Conservation (phyloP, 257 asterid species). For the Jacaranda mimosifolia region DNA sequence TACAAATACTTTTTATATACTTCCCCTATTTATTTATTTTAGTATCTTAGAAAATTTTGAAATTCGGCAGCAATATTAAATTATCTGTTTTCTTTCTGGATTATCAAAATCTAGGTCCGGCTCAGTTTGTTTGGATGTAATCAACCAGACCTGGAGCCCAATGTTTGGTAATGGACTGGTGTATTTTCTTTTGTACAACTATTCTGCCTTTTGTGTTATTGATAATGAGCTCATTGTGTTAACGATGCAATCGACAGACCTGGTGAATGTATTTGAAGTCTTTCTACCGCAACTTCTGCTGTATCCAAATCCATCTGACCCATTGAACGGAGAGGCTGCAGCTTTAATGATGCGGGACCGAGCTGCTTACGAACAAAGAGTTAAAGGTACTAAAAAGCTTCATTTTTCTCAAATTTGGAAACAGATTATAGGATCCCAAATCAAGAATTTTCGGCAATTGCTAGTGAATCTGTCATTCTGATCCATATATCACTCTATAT, state of each 20-base stretch:
- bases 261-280: conserved; percentile 85
- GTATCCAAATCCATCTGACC: conserved; percentile 86
- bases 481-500: background rate
- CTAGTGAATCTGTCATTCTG: background rate
- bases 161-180: conserved; percentile 56
- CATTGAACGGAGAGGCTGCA: conserved; percentile 86
- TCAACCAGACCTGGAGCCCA: conserved; percentile 77
- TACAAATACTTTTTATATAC: too few relatives aligned
- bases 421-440: background rate
- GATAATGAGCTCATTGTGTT: background rate
- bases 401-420: background rate
- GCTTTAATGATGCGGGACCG: conserved; percentile 77
- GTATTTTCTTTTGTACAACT: background rate
- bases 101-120: conserved; percentile 54
- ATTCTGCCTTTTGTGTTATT: background rate
- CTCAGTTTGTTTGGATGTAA: conserved; percentile 67
- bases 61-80: too few relatives aligned
- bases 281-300: conserved; percentile 85
- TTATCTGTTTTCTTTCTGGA: too few relatives aligned
- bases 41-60: too few relatives aligned
- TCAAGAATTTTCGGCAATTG: background rate
- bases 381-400: conserved; percentile 62
- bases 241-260: conserved; percentile 52
- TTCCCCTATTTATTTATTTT: too few relatives aligned
- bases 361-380: conserved; percentile 76